Evolutionary conservation across 2,329 filamentous ascomycete species (phyloP).

Genomic region (Coleophoma eucalyptorum): DNA sequence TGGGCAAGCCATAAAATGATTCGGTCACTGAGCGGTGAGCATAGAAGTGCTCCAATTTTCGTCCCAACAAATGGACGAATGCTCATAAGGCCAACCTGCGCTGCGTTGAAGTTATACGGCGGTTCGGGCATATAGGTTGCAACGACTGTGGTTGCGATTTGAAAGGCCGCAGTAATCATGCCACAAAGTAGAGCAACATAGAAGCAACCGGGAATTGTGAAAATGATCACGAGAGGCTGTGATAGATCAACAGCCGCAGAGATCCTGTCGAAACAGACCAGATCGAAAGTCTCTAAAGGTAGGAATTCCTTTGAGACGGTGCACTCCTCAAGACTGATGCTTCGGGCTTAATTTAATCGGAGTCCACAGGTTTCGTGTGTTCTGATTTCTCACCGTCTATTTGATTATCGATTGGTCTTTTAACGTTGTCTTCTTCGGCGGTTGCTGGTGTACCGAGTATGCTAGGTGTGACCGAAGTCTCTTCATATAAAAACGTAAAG

Average conservation of each 20-base stretch:
- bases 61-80: constrained; percentile 35
- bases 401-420: too few species aligned
- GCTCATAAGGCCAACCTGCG: constrained; percentile 34
- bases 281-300: constrained; percentile 35
- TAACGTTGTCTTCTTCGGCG: too few species aligned
- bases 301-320: constrained; percentile 37
- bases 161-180: constrained; percentile 31
- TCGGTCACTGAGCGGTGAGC: constrained; percentile 32
- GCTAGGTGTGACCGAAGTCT: too few species aligned
- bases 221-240: constrained; percentile 32
- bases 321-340: too few species aligned
- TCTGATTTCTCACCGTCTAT: too few species aligned
- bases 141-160: constrained; percentile 31
- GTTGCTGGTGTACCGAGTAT: too few species aligned
- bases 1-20: constrained; percentile 30
- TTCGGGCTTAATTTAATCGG: too few species aligned
- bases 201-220: constrained; percentile 33
- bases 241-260: constrained; percentile 29
- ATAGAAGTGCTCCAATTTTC: constrained; percentile 26
- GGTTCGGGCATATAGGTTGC: constrained; percentile 31
- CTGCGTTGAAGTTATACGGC: constrained; percentile 35
- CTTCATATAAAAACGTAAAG: constrained; percentile 41
- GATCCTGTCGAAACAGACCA: constrained; percentile 20
- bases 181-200: constrained; percentile 34
- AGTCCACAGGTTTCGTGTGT: too few species aligned